Evolutionary conservation across 2,329 filamentous ascomycete species (phyloP).

Genomic region (Bipolaris oryzae): DNA sequence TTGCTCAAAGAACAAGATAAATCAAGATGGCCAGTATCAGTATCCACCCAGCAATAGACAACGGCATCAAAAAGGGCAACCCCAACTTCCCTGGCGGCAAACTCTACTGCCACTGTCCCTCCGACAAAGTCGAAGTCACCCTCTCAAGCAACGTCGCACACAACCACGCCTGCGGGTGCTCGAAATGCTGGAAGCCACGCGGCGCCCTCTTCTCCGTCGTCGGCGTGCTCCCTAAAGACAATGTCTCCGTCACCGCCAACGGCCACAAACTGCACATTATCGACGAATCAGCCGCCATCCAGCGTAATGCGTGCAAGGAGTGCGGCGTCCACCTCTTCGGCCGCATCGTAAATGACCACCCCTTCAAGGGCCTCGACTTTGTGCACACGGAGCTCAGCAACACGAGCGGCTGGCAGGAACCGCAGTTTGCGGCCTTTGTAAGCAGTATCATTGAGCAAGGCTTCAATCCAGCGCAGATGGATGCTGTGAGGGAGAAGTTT

Average conservation of each 20-base stretch:
- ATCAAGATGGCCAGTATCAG: slow-evolving; percentile 53
- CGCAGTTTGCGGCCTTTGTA: slow-evolving; percentile 72
- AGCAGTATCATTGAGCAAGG: slow-evolving; percentile 72
- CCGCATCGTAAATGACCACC: slow-evolving; percentile 67
- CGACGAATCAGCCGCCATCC: slow-evolving; percentile 60
- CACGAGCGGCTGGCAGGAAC: slow-evolving; percentile 71
- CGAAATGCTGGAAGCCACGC: slow-evolving; percentile 73
- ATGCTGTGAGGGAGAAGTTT: slow-evolving; percentile 61
- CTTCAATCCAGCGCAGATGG: slow-evolving; percentile 62
- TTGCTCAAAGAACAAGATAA: neutral
- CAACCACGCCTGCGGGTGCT: slow-evolving; percentile 75
- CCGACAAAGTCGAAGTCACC: slow-evolving; percentile 62
- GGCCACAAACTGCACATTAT: slow-evolving; percentile 62
- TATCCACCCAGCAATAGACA: slow-evolving; percentile 68
- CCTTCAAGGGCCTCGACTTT: slow-evolving; percentile 73
- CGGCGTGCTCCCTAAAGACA: slow-evolving; percentile 63
- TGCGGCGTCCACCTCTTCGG: slow-evolving; percentile 67
- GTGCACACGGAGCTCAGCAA: slow-evolving; percentile 68
- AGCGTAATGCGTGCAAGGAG: slow-evolving; percentile 56
- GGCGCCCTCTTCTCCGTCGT: slow-evolving; percentile 69
- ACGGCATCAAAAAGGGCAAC: slow-evolving; percentile 63
- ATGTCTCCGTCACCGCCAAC: slow-evolving; percentile 64
- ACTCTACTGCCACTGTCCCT: slow-evolving; percentile 65
- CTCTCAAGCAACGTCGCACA: slow-evolving; percentile 65
- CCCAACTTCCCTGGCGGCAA: slow-evolving; percentile 64